phyloP scores from a whole-genome alignment of 2,329 filamentous ascomycete genomes.

The Amauroascus niger region DNA sequence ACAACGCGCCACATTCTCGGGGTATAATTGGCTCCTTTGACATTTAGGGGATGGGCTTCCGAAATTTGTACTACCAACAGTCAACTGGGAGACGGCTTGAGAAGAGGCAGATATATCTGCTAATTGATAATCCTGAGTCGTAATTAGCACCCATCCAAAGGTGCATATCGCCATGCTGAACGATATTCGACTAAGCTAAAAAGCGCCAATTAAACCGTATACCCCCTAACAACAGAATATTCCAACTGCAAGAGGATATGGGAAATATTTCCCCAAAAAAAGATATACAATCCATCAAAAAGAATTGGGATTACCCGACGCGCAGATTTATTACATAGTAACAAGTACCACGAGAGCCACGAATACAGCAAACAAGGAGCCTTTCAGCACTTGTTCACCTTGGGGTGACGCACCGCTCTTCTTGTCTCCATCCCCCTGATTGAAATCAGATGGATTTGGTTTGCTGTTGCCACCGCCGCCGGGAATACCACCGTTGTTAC shows the following conservation, averaged over 20 bases:
- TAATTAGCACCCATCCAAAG: constrained; percentile 7
- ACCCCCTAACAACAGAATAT: not conserved
- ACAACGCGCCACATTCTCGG: too few relatives aligned
- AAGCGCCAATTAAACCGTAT: constrained; percentile 6
- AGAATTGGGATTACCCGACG: constrained; percentile 14
- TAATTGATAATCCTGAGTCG: constrained; percentile 8
- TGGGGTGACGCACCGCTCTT: constrained; percentile 25
- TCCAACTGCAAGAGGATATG: constrained; percentile 8
- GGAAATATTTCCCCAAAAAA: constrained; percentile 2
- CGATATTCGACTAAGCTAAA: not conserved
- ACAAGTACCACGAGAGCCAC: constrained; percentile 40
- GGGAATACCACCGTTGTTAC: constrained; percentile 14
- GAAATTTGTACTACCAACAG: too few relatives aligned
- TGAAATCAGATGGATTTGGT: constrained; percentile 25
- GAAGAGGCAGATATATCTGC: not conserved
- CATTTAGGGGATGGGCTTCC: too few relatives aligned
- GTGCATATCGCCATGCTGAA: constrained; percentile 5
- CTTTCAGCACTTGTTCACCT: constrained; percentile 35
- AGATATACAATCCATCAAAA: constrained; percentile 1
- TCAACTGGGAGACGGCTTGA: not conserved
- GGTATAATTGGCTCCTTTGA: too few relatives aligned
- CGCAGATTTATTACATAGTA: constrained; percentile 30
- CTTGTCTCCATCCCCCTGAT: constrained; percentile 20
- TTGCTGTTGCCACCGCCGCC: constrained; percentile 20
- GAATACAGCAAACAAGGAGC: constrained; percentile 40